Base-by-base conservation (phyloP, 2,329 filamentous ascomycete species). In the Colletotrichum somersetense region DNA sequence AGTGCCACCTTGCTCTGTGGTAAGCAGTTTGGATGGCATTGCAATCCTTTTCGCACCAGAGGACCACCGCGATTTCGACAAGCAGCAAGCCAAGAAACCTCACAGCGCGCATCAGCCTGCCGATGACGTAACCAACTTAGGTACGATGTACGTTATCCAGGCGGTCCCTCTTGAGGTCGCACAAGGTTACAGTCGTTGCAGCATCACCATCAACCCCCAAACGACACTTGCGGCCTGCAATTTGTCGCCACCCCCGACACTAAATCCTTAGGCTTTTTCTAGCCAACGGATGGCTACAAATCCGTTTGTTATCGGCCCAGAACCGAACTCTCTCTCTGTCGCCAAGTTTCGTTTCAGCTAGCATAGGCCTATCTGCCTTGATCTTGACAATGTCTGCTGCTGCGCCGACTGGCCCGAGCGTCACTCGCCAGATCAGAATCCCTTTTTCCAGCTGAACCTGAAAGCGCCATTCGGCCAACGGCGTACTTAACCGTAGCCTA, bases 101-200 rank as follows among this genome's bases (percentile, higher is more conserved):
- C 26, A 23, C 35, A 23, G 50, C 48, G 42, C 56, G 55, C 48
- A 35, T 56, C 56, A 35, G 40, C 48, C 50, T 48, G 12, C 48
- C 40, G 16, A 67, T 71, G 68, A 71, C 68, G 68, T 71, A 71
- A 20, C 46, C 56, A 20, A 30, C 3, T 2, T 30, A 30, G 30
- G 3, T 33, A 18, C 12, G 48, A 62, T 42, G 48, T 10, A 38
- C 11, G 35, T 38, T 38, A 11, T 10, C 35, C 8, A 38, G 35
- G 35, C 35, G 35, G 35, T 38, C 35, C 35, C 8, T 38, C 35
- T 38, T 10, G 11, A 38, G 35, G 38, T 40, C 38, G 12, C 38
- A 16, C 38, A 42, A 1, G 5, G 23, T 58, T 42, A 52, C 42
- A 33, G 58, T 40, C 57, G 35, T 42, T 44, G 26, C 38, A 44